Evolutionary conservation across 2,329 filamentous ascomycete genomes (phyloP).

Genomic region (Parasarocladium wereldwijsianum): DNA sequence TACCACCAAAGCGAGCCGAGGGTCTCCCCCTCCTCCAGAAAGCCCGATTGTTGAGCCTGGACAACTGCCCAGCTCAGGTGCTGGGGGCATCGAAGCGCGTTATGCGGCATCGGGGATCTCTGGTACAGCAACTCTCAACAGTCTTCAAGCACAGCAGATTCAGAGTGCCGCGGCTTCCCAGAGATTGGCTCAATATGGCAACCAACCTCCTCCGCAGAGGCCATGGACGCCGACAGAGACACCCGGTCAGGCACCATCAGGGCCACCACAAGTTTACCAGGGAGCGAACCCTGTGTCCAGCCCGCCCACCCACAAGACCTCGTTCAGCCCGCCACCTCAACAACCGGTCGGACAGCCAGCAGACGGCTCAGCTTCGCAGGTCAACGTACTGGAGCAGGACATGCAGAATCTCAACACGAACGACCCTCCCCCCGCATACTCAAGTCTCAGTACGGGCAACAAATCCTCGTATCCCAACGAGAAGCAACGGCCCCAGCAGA

Average conservation of each 20-base stretch:
- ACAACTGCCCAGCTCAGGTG: conserved; percentile 36
- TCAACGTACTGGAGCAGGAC: conserved; percentile 70
- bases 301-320: conserved; percentile 26
- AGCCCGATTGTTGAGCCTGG: conserved; percentile 69
- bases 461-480: conserved; percentile 60
- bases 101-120: conserved; percentile 88
- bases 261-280: conserved; percentile 83
- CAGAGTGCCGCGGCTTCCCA: conserved; percentile 72
- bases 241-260: conserved; percentile 74
- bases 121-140: conserved; percentile 68
- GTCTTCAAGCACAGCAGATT: conserved; percentile 43
- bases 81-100: conserved; percentile 72
- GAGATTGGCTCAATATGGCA: conserved; percentile 62
- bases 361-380: conserved; percentile 29
- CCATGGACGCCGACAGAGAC: conserved; percentile 94
- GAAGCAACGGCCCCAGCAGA: conserved; percentile 44
- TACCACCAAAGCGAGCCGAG: conserved; percentile 80
- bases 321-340: conserved; percentile 28
- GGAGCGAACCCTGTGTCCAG: conserved; percentile 57
- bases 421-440: conserved; percentile 91
- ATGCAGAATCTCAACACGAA: conserved; percentile 70
- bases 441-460: conserved; percentile 47
- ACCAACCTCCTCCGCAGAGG: conserved; percentile 26
- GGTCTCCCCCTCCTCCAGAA: conserved; percentile 88
- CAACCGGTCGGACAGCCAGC: conserved; percentile 16